Evolutionary conservation across 495 filamentous ascomycete genomes (phyloP), one percentile per base, ranked within the genome.

Genomic region (Chaetomium fimeti): DNA sequence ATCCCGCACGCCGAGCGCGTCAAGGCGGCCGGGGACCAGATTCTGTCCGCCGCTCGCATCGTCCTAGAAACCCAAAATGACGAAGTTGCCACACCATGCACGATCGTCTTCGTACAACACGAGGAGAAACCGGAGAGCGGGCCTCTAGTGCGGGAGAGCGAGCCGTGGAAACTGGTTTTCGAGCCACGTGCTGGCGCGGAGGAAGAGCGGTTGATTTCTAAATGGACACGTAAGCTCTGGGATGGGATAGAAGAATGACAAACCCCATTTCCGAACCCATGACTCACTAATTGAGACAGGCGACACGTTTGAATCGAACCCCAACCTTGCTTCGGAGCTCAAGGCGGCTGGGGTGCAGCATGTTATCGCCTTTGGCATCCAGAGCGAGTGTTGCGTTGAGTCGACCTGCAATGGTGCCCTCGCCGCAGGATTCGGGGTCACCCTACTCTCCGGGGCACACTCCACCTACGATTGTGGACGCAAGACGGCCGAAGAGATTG

Each of bases 371-470:
- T 74, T 71, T 61, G 75, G 75, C 32, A 65, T 77, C 47, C 75
- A 77, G 66, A 75, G 73, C 60, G 75, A 77, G 61, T 69, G 63
- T 54, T 77, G 75, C 60, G 75, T 77, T 22, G 59, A 61, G 32
- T 52, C 59, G 1, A 61, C 59, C 4, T 74, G 70, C 52, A 49
- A 18, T 5, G 74, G 74, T 18, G 75, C 74, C 3, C 62, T 75
- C 2, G 62, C 38, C 0, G 71, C 72, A 0, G 72, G 75, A 0
- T 72, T 76, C 58, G 48, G 55, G 1, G 73, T 77, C 5, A 68
- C 66, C 2, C 8, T 77, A 29, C 65, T 77, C 1, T 51, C 57
- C 2, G 74, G 75, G 8, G 75, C 75, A 6, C 75, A 77, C 58
- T 77, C 75, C 8, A 77, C 75, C 8, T 77, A 77, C 53, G 62